A percentile compares a stretch with the other conserved stretches of the same genome.
Conservation (phyloP, 129 eudicot species). For the Helichrysum umbraculigerum region DNA sequence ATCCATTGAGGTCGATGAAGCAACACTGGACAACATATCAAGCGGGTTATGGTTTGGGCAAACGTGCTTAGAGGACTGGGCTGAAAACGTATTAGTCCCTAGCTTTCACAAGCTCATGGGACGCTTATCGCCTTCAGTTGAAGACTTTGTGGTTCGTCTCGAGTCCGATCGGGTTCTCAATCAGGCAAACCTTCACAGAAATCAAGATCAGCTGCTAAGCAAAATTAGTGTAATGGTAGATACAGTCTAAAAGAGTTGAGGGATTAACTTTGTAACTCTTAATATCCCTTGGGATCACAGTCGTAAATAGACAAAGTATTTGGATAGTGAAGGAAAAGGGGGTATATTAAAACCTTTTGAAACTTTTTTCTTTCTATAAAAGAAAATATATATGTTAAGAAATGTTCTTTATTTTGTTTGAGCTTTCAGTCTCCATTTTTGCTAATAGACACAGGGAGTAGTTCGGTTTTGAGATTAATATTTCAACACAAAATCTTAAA, state of each 20-base stretch:
- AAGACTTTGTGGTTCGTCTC: slow-evolving; percentile 45
- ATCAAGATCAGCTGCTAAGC: slow-evolving; percentile 63
- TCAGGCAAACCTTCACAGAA: slow-evolving; percentile 29
- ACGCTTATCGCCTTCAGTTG: slow-evolving; percentile 22
- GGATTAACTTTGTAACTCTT: slow-evolving; percentile 13
- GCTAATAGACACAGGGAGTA: no score
- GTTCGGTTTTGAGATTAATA: no score
- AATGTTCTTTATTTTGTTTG: no score
- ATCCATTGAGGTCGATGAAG: slow-evolving; percentile 56
- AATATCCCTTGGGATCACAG: slow-evolving; percentile 12
- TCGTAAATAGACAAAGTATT: slow-evolving; percentile 32
- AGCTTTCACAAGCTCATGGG: slow-evolving; percentile 39
- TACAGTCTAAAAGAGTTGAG: slow-evolving; percentile 25
- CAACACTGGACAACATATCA: slow-evolving; percentile 55
- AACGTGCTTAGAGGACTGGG: slow-evolving; percentile 57
- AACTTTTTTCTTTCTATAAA: background rate
- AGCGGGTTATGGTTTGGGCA: slow-evolving; percentile 72
- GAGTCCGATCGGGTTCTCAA: slow-evolving; percentile 45
- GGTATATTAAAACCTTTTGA: slow-evolving; percentile 21
- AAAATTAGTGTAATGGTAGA: slow-evolving; percentile 49
- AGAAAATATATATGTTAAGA: no score
- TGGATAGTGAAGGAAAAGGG: slow-evolving; percentile 12
- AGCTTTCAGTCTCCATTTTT: no score
- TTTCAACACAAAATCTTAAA: no score
- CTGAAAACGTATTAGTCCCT: slow-evolving; percentile 44